Percentiles rank a stretch among this genome's conserved stretches.
Conservation (phyloP, 2,329 filamentous ascomycete genomes). For the Xylariaceae sp. region DNA sequence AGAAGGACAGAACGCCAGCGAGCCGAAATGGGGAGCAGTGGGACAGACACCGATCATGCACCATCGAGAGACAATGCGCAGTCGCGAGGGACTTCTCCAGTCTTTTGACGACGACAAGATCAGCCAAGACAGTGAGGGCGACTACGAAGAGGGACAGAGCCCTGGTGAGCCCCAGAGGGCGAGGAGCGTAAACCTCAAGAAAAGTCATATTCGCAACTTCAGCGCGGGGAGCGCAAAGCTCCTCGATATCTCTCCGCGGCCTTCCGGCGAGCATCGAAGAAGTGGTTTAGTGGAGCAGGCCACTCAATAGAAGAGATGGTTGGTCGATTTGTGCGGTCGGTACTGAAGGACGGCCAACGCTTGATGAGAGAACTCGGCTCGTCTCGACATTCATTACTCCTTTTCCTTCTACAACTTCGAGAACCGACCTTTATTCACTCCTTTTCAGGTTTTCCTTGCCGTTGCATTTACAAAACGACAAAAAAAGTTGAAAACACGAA, state of each 20-base stretch:
- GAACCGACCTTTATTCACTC: constrained; percentile 25
- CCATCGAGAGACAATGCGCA: constrained; percentile 39
- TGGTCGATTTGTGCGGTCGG: constrained; percentile 4
- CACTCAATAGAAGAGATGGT: constrained; percentile 16
- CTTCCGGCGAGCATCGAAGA: constrained; percentile 43
- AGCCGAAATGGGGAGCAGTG: constrained; percentile 46
- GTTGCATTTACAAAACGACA: constrained; percentile 11
- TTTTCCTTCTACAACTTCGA: constrained; percentile 15
- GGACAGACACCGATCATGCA: constrained; percentile 42
- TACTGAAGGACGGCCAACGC: constrained; percentile 5
- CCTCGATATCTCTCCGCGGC: constrained; percentile 55
- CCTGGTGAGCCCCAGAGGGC: constrained; percentile 50
- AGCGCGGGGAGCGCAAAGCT: constrained; percentile 73
- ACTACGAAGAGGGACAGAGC: constrained; percentile 19
- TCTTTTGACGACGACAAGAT: constrained; percentile 28
- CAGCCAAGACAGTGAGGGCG: constrained; percentile 21
- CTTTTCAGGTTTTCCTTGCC: constrained; percentile 22
- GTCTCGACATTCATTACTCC: constrained; percentile 22
- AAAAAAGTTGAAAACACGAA: constrained; percentile 16
- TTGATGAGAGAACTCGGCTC: constrained; percentile 10
- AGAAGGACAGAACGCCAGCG: constrained; percentile 40
- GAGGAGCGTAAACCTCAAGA: constrained; percentile 61
- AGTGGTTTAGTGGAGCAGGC: constrained; percentile 21
- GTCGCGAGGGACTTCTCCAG: constrained; percentile 43
- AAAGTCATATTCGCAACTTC: constrained; percentile 60